Percentiles rank a stretch among this genome's conserved stretches.
These are phyloP conservation scores for Neofusicoccum ribis DNA, from an alignment of 2,329 filamentous ascomycete genomes.

Conservation along the genomic window DNA sequence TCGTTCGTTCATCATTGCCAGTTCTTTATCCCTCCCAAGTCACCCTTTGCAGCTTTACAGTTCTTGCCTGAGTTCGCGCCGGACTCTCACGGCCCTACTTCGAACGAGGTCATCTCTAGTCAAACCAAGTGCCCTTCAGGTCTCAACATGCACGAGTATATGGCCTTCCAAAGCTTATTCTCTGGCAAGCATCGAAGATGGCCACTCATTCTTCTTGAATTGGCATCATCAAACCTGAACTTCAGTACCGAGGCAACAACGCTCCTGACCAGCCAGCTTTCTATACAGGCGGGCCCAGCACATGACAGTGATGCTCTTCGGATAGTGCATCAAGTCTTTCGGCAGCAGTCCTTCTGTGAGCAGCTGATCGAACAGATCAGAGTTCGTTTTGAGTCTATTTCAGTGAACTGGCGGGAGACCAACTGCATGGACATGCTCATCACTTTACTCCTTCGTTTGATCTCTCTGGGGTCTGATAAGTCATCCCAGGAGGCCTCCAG, in stretches of 20 bases:
- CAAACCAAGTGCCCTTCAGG: conserved; percentile 50
- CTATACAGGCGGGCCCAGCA: conserved; percentile 57
- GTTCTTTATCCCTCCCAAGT: conserved; percentile 39
- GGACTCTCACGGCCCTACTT: conserved; percentile 46
- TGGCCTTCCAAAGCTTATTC: conserved; percentile 52
- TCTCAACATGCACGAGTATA: conserved; percentile 54
- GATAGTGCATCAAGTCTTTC: conserved; percentile 51
- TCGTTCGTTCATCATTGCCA: conserved; percentile 51
- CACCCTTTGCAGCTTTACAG: conserved; percentile 38
- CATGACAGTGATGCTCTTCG: conserved; percentile 38
- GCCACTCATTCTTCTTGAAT: conserved; percentile 50
- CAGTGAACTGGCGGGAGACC: conserved; percentile 59
- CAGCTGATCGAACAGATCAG: conserved; percentile 51
- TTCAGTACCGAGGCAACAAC: conserved; percentile 57
- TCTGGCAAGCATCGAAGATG: conserved; percentile 51
- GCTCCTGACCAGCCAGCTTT: conserved; percentile 53
- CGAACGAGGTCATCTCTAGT: conserved; percentile 56
- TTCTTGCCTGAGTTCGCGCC: conserved; percentile 30
- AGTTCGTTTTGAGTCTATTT: conserved; percentile 48
- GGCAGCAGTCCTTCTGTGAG: conserved; percentile 52
- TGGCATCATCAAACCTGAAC: conserved; percentile 58
- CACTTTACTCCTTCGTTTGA: conserved; percentile 49
- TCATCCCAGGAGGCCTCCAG: conserved; percentile 18
- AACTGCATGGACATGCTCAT: conserved; percentile 61
- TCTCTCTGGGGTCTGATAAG: conserved; percentile 29